These are phyloP conservation scores for Paracoccidioides brasiliensis DNA, from an alignment of 2,329 filamentous ascomycete species.

Conservation along the genomic window DNA sequence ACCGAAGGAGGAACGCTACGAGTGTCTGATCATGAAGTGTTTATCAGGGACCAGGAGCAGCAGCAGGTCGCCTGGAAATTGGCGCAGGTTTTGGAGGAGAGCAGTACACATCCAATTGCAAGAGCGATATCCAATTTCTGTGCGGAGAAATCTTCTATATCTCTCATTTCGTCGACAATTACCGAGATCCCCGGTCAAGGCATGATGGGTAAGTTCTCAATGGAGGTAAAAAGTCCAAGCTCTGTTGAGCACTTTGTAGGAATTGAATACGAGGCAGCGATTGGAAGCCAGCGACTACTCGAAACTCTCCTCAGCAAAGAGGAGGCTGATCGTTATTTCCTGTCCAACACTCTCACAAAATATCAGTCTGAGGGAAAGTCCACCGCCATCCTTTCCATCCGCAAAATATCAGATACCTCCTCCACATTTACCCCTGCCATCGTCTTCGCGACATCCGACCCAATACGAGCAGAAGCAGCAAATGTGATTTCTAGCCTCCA, in stretches of 20 bases:
- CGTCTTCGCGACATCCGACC: conserved; percentile 65
- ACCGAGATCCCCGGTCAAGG: conserved; percentile 46
- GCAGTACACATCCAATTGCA: conserved; percentile 47
- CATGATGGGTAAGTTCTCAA: conserved; percentile 39
- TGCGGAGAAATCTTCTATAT: conserved; percentile 15
- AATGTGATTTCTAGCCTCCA: conserved; percentile 53
- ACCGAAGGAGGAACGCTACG: conserved; percentile 51
- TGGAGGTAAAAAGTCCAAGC: conserved; percentile 15
- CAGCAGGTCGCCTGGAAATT: conserved; percentile 33
- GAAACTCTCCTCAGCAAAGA: conserved; percentile 13
- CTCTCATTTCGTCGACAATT: conserved; percentile 26
- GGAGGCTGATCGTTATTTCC: conserved; percentile 21
- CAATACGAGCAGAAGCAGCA: conserved; percentile 60
- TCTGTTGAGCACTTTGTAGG: conserved; percentile 10
- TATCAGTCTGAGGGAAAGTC: conserved; percentile 33
- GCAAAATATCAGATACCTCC: conserved; percentile 12
- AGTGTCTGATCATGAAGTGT: conserved; percentile 39
- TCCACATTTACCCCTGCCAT: conserved; percentile 40
- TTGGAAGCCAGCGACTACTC: conserved; percentile 46
- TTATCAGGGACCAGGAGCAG: conserved; percentile 23
- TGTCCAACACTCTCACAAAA: conserved; percentile 23
- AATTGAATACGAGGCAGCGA: conserved; percentile 34
- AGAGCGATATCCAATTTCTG: conserved; percentile 42
- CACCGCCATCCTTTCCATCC: conserved; percentile 32
- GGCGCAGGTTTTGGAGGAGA: conserved; percentile 42